phyloP scores from a whole-genome alignment of 129 eudicot species.

The Chrysanthemum lavandulifolium region DNA sequence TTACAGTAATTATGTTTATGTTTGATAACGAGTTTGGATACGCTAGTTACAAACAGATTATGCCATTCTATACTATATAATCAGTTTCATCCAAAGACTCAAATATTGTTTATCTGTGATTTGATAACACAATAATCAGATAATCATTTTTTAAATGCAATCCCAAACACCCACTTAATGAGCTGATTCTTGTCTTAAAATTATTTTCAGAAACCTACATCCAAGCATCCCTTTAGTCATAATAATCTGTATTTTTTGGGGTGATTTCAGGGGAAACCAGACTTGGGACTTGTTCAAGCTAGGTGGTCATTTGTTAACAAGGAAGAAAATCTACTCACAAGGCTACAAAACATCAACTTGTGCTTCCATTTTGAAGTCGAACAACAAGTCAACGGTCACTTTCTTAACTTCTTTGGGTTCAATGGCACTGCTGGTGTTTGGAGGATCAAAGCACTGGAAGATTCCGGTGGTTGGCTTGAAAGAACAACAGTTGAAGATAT shows the following conservation, averaged over 20 bases:
- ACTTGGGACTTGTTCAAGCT: conserved; percentile 84
- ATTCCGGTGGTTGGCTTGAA: conserved; percentile 97
- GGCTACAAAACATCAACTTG: conserved; percentile 90
- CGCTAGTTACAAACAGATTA: too few species aligned
- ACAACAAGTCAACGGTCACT: conserved; percentile 88
- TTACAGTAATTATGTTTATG: too few species aligned
- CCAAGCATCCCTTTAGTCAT: too few species aligned
- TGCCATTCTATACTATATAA: too few species aligned
- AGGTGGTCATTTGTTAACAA: conserved; percentile 93
- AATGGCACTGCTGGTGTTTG: conserved; percentile 98
- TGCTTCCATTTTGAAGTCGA: conserved; percentile 98
- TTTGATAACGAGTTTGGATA: too few species aligned
- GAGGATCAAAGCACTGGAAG: conserved; percentile 93
- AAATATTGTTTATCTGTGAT: too few species aligned
- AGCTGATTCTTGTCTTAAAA: too few species aligned
- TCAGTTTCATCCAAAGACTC: too few species aligned
- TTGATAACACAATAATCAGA: too few species aligned
- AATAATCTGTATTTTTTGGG: conserved; percentile 4
- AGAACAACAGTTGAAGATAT: conserved; percentile 85
- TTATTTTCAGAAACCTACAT: too few species aligned
- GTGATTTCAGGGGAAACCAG: conserved; percentile 68
- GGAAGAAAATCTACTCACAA: conserved; percentile 84
- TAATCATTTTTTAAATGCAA: too few species aligned
- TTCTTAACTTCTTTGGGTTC: conserved; percentile 82
- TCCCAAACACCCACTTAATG: too few species aligned